These are phyloP conservation scores for Hericium coralloides DNA, from an alignment of 768 basidiomycete species.

Conservation along the genomic window DNA sequence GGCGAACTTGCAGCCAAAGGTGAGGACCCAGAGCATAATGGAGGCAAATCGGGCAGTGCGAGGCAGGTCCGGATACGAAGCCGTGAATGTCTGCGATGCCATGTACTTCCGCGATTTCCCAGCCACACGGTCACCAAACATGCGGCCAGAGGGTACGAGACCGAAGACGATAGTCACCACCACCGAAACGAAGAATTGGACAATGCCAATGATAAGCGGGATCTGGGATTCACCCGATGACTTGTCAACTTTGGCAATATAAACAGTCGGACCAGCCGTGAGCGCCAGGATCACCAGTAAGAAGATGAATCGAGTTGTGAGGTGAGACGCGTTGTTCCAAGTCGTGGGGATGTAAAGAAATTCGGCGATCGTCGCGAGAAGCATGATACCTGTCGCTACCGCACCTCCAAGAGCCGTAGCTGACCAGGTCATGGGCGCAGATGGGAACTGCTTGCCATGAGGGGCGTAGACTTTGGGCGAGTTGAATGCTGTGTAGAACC, in stretches of 20 bases:
- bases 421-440: slow-evolving; percentile 90
- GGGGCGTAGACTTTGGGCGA: slow-evolving; percentile 88
- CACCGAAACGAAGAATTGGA: slow-evolving; percentile 89
- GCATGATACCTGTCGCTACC: slow-evolving; percentile 90
- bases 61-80: slow-evolving; percentile 81
- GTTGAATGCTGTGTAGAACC: slow-evolving; percentile 98
- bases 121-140: slow-evolving; percentile 98
- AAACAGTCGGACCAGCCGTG: slow-evolving; percentile 89
- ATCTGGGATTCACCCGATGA: slow-evolving; percentile 49
- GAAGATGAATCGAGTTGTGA: slow-evolving; percentile 89
- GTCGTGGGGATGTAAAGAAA: slow-evolving; percentile 97
- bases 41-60: slow-evolving; percentile 73
- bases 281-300: slow-evolving; percentile 86
- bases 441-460: slow-evolving; percentile 52
- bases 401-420: slow-evolving; percentile 94
- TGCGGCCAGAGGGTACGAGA: slow-evolving; percentile 88
- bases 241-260: slow-evolving; percentile 80
- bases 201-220: slow-evolving; percentile 86
- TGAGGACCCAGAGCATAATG: slow-evolving; percentile 79
- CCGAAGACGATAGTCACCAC: slow-evolving; percentile 77
- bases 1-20: slow-evolving; percentile 93
- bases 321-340: slow-evolving; percentile 97
- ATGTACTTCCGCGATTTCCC: slow-evolving; percentile 97
- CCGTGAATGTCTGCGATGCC: slow-evolving; percentile 98
- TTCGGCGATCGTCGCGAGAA: slow-evolving; percentile 86